Percentiles rank a stretch among this genome's conserved stretches.
Conservation (phyloP, 768 basidiomycete genomes). For the Tulasnella calospora region DNA sequence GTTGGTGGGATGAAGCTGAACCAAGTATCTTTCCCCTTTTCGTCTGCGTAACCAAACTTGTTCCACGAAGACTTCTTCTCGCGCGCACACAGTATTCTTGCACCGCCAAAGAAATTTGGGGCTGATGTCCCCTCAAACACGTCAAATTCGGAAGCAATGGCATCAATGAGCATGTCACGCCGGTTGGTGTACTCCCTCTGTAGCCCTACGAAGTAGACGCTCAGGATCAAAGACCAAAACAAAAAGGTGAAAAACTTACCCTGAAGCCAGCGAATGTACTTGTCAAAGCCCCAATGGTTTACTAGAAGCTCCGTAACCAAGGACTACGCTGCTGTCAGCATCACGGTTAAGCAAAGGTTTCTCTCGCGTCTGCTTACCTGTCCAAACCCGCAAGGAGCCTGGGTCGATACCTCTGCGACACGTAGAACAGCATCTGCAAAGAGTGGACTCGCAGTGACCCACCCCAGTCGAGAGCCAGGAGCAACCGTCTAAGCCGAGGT, state of each 20-base stretch:
- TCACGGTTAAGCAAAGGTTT: neutral
- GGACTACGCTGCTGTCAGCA: slow-evolving; percentile 35
- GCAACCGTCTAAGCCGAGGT: slow-evolving; percentile 55
- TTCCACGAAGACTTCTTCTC: slow-evolving; percentile 46
- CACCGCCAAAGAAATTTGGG: slow-evolving; percentile 30
- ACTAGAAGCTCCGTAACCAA: slow-evolving; percentile 57
- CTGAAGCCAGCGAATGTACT: slow-evolving; percentile 73
- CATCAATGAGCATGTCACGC: slow-evolving; percentile 62
- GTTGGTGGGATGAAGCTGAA: slow-evolving; percentile 71
- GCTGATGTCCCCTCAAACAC: slow-evolving; percentile 40
- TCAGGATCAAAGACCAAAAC: neutral
- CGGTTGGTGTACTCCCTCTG: slow-evolving; percentile 52
- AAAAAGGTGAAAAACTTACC: slow-evolving; percentile 39
- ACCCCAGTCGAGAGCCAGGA: slow-evolving; percentile 72
- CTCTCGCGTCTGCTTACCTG: slow-evolving; percentile 44
- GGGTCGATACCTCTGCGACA: slow-evolving; percentile 61
- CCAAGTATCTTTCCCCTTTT: slow-evolving; percentile 36
- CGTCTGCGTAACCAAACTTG: slow-evolving; percentile 38
- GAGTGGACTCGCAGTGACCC: slow-evolving; percentile 69
- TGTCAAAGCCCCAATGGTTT: slow-evolving; percentile 59
- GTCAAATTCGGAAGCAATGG: slow-evolving; percentile 58
- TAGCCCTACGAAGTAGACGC: slow-evolving; percentile 31
- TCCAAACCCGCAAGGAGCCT: slow-evolving; percentile 66
- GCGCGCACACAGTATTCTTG: slow-evolving; percentile 36
- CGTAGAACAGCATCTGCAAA: slow-evolving; percentile 74